Evolutionary conservation across 768 basidiomycete genomes (phyloP).

Genomic region (Leccinum uliginosum): DNA sequence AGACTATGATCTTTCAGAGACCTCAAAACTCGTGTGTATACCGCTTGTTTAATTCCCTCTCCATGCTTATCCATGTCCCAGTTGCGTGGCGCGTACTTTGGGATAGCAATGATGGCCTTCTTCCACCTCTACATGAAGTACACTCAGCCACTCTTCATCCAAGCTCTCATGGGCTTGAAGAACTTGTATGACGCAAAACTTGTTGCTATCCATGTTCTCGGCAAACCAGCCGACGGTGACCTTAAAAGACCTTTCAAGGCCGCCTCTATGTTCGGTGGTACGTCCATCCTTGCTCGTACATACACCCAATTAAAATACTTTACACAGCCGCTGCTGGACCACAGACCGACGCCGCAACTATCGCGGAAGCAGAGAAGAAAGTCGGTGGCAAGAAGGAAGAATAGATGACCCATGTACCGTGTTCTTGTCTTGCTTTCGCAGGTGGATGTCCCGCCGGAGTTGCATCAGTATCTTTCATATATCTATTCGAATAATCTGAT

Average conservation of each 20-base stretch:
- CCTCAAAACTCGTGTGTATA: constrained; percentile 67
- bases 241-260: constrained; percentile 88
- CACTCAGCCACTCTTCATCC: constrained; percentile 95
- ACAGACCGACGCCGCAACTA: constrained; percentile 79
- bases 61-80: constrained; percentile 17
- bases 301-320: background rate
- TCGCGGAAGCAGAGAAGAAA: constrained; percentile 87
- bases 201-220: constrained; percentile 77
- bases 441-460: constrained; percentile 13
- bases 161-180: constrained; percentile 94
- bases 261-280: constrained; percentile 69
- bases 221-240: constrained; percentile 77
- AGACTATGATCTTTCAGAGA: constrained; percentile 91
- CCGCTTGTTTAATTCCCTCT: constrained; percentile 18
- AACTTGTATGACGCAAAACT: constrained; percentile 81
- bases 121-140: constrained; percentile 94
- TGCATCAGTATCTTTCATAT: constrained; percentile 7
- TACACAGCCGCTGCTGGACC: constrained; percentile 54
- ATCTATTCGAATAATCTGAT: constrained; percentile 9
- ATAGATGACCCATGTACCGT: constrained; percentile 26
- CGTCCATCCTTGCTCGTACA: constrained; percentile 16
- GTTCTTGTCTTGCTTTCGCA: constrained; percentile 15
- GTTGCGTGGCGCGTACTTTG: constrained; percentile 67
- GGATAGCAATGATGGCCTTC: constrained; percentile 84
- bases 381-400: constrained; percentile 80